Conservation (phyloP, 1,139 yeast genomes). For the Debaryomycetaceae sp. region DNA sequence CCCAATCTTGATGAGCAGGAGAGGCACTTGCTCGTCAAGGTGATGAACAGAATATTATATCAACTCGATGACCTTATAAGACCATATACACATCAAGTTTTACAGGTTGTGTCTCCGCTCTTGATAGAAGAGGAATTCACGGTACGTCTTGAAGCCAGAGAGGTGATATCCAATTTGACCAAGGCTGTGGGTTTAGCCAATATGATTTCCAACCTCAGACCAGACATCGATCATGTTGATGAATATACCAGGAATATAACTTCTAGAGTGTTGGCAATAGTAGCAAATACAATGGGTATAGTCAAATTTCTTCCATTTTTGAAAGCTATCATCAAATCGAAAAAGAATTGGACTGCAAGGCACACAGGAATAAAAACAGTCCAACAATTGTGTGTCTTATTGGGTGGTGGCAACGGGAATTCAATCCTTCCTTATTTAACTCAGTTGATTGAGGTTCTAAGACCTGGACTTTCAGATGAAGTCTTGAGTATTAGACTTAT, state of each 20-base stretch:
- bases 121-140: slow-evolving; percentile 75
- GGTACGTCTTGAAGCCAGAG: slow-evolving; percentile 75
- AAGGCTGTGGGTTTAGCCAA: slow-evolving; percentile 81
- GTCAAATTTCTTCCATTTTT: slow-evolving; percentile 72
- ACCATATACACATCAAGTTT: slow-evolving; percentile 71
- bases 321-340: slow-evolving; percentile 76
- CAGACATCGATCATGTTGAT: slow-evolving; percentile 80
- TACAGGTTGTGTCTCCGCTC: slow-evolving; percentile 75
- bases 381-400: slow-evolving; percentile 67
- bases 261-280: slow-evolving; percentile 79
- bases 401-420: slow-evolving; percentile 62
- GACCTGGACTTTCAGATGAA: slow-evolving; percentile 66
- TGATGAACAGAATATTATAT: slow-evolving; percentile 64
- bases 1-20: slow-evolving; percentile 77
- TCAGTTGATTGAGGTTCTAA: slow-evolving; percentile 60
- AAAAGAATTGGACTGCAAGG: slow-evolving; percentile 79
- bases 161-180: slow-evolving; percentile 68
- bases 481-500: slow-evolving; percentile 62
- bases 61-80: slow-evolving; percentile 62
- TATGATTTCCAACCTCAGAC: slow-evolving; percentile 72
- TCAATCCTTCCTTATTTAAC: slow-evolving; percentile 67
- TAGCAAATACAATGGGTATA: slow-evolving; percentile 77
- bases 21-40: slow-evolving; percentile 75
- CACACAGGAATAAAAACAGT: slow-evolving; percentile 82
- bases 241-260: slow-evolving; percentile 79